Base-by-base conservation (phyloP, 768 basidiomycete species). In the Pisolithus albus region DNA sequence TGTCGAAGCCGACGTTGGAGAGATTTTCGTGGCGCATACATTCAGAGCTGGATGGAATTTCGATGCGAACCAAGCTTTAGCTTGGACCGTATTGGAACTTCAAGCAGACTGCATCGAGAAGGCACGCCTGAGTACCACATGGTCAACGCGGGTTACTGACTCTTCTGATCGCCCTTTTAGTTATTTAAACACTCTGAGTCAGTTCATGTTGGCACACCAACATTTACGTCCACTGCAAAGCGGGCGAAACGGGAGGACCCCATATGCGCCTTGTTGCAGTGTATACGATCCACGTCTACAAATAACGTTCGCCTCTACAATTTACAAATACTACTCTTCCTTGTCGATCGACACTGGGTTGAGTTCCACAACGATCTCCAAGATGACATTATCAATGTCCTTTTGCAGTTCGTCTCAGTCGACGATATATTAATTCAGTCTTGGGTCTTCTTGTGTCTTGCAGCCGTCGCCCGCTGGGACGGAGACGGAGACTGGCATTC, bases 371-470 rank as follows among this genome's bases (percentile, higher is more conserved):
- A 70, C 32, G 66, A 73, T 4, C 73, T 86, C 37, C 84, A 83
- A 56, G 69, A 72, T 42, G 74, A 79, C 2, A 71, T 92, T 32
- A 68, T 84, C 46, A 59, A 72, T 19, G 67, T 73, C 1, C 75
- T 93, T 26, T 60, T 83, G 10, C 76, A 80, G 44, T 75, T 85
- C 36, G 70, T 94, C 30, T 75, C 82, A 4, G 70, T 77, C 24
- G 83, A 88, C 38, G 86, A 92, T 46, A 61, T 74, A 19, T 61
- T 64, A 3, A 69, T 88, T 1, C 93, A 95, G 60, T 84, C 83
- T 2, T 97, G 93, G 94, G 75, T 84, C 1, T 88, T 95, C 60
- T 59, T 95, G 28, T 88, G 83, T 61, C 72, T 92, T 40, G 85
- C 88, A 13, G 81, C 87, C 7, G 75, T 95, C 36, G 83, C 84